phyloP scores from a whole-genome alignment of 495 filamentous ascomycete species.

The Immersiella caudata region DNA sequence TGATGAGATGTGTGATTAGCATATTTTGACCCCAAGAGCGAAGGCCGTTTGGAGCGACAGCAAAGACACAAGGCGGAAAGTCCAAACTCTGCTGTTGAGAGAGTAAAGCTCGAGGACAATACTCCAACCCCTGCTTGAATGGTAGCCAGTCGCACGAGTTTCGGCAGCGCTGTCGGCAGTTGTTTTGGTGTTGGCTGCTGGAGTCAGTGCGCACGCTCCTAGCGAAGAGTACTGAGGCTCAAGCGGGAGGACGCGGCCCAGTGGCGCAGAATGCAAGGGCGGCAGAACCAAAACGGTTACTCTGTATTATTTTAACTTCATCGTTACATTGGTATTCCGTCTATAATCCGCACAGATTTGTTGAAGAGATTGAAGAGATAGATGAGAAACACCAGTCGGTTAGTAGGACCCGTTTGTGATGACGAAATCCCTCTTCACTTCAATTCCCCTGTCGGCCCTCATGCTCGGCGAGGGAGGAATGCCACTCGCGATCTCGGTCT shows the following conservation, averaged over 20 bases:
- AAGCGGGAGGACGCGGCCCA: neutral
- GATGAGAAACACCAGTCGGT: neutral
- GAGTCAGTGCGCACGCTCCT: neutral
- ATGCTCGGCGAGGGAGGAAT: neutral
- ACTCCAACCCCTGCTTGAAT: neutral
- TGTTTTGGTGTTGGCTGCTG: neutral
- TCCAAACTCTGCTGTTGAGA: neutral
- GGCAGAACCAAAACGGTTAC: neutral
- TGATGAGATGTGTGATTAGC: slow-evolving; percentile 33
- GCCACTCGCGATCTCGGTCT: slow-evolving; percentile 30
- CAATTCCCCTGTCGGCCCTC: slow-evolving; percentile 19
- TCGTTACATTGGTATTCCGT: neutral
- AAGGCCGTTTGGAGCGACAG: slow-evolving; percentile 46
- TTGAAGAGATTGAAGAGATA: neutral
- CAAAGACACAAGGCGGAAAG: slow-evolving; percentile 27
- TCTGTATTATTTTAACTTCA: neutral
- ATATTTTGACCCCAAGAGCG: slow-evolving; percentile 53
- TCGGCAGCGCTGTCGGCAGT: neutral
- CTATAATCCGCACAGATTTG: neutral
- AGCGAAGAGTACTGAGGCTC: neutral
- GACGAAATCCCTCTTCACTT: slow-evolving; percentile 27
- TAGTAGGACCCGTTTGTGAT: slow-evolving; percentile 16
- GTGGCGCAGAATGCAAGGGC: neutral
- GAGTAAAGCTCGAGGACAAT: neutral
- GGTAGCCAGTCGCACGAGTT: slow-evolving; percentile 22